Evolutionary conservation across 179 eudicot species (phyloP), one percentile per base, ranked within the genome.

Genomic region (Camellia oleifera): DNA sequence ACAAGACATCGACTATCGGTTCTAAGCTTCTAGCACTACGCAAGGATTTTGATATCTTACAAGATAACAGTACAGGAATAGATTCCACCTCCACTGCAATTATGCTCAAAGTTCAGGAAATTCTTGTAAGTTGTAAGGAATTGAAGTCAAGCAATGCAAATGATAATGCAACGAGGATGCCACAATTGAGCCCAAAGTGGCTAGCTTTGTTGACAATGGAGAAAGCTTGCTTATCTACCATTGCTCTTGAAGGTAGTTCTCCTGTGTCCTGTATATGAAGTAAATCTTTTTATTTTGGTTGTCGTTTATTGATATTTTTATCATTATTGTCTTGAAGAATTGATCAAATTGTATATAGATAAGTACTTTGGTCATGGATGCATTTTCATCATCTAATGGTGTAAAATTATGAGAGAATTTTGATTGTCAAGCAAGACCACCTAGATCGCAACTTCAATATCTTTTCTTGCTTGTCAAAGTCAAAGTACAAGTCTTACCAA

Each of bases 151-250:
- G 87, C 81, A 88, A 85, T 82, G 84, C 78, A 69, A 85, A 77
- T 70, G 83, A 85, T 78, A 84, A 83, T 79, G 89, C 78, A 69
- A 69, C 53, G 68, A 85, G 83, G 63, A 93, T 85, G 80, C 91
- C 97, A 1, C 94, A 96, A 83, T 84, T 96, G 85, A 91, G 77
- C 83, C 89, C 98, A 80, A 87, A 90, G 83, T 96, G 99, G 99
- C 86, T 96, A 69, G 87, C 94, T 80, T 89, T 96, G 83, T 86
- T 96, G 81, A 92, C 92, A 53, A 89, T 96, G 88, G 99, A 94
- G 83, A 96, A 94, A 87, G 97, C 97, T 72, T 90, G 96, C 88
- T 81, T 91, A 80, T 88, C 98, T 71, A 87, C 88, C 32, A 82
- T 96, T 77, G 87, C 99, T 78, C 83, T 96, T 83, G 94, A 96